A percentile compares a stretch with the other conserved stretches of the same genome.
These are phyloP conservation scores for Quillaja saponaria DNA, from an alignment of 306 rosid species.

Conservation along the genomic window DNA sequence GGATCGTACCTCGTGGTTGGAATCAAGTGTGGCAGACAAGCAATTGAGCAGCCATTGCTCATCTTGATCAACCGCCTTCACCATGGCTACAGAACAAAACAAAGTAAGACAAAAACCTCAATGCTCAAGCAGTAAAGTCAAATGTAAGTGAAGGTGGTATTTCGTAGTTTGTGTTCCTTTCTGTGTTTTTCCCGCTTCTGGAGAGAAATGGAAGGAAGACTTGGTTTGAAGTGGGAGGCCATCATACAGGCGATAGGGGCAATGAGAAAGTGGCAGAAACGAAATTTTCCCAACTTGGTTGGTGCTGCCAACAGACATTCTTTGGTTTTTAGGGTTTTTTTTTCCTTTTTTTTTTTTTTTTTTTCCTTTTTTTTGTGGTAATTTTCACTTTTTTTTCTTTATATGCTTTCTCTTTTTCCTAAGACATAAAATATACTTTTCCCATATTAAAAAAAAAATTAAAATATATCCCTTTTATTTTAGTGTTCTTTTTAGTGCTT, in stretches of 20 bases:
- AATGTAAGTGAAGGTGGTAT: slow-evolving; percentile 5
- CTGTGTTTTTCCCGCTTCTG: slow-evolving; percentile 47
- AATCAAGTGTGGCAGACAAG: slow-evolving; percentile 89
- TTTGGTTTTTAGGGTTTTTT: not conserved
- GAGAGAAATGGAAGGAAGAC: not conserved
- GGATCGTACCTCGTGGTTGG: slow-evolving; percentile 81
- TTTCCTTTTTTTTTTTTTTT: not conserved
- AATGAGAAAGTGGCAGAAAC: slow-evolving; percentile 30
- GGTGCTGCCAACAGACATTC: too few relatives aligned
- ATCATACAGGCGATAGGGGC: not conserved
- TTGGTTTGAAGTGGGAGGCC: not conserved
- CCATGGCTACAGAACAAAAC: slow-evolving; percentile 40
- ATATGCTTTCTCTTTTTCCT: too few relatives aligned
- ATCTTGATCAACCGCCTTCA: slow-evolving; percentile 67
- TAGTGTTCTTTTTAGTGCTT: too few relatives aligned
- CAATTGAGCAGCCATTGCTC: slow-evolving; percentile 90
- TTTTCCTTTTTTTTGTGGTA: not conserved
- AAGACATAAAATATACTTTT: too few relatives aligned
- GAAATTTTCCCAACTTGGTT: not conserved
- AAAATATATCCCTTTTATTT: too few relatives aligned
- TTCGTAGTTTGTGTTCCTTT: not conserved
- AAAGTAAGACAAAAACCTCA: slow-evolving; percentile 28
- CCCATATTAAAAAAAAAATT: too few relatives aligned
- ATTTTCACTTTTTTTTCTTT: too few relatives aligned
- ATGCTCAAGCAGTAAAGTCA: not conserved